These are phyloP conservation scores for Eugenia klotzschiana DNA, from an alignment of 441 rosid species.

Conservation along the genomic window DNA sequence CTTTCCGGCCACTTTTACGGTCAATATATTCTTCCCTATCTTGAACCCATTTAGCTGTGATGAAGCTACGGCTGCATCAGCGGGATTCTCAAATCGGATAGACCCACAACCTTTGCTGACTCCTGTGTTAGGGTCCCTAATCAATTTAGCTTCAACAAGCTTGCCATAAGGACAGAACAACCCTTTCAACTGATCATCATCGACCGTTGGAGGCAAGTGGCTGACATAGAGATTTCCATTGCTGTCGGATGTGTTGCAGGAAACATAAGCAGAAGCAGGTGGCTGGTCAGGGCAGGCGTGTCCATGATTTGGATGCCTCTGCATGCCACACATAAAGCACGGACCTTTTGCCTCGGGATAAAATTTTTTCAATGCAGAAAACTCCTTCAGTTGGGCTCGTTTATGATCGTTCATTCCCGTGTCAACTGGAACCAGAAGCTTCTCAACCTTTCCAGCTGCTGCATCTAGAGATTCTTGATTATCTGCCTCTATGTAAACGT, in stretches of 20 bases:
- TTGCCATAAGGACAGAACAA: slow-evolving; percentile 6
- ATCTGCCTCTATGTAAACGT: slow-evolving; percentile 10
- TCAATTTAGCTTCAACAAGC: neutral
- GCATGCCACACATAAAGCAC: slow-evolving; percentile 3
- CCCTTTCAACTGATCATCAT: neutral
- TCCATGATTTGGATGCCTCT: slow-evolving; percentile 1
- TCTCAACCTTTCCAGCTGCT: slow-evolving; percentile 14
- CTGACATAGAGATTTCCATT: neutral
- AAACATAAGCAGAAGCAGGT: neutral
- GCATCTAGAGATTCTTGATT: slow-evolving; percentile 13
- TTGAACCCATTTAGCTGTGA: slow-evolving; percentile 7
- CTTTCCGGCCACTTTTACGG: slow-evolving; percentile 2
- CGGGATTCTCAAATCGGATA: slow-evolving; percentile 4
- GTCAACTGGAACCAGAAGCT: slow-evolving; percentile 11
- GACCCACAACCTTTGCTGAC: slow-evolving; percentile 12
- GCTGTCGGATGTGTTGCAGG: neutral
- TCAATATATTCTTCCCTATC: slow-evolving; percentile 2
- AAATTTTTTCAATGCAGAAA: neutral
- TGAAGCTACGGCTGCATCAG: slow-evolving; percentile 6
- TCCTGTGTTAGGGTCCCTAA: slow-evolving; percentile 3
- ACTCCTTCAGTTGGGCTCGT: slow-evolving; percentile 8
- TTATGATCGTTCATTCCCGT: slow-evolving; percentile 3
- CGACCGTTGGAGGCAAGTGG: neutral
- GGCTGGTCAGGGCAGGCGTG: slow-evolving; percentile 2
- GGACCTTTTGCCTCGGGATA: neutral